Conservation (phyloP, 2,329 filamentous ascomycete genomes). For the Raffaelea arxii region DNA sequence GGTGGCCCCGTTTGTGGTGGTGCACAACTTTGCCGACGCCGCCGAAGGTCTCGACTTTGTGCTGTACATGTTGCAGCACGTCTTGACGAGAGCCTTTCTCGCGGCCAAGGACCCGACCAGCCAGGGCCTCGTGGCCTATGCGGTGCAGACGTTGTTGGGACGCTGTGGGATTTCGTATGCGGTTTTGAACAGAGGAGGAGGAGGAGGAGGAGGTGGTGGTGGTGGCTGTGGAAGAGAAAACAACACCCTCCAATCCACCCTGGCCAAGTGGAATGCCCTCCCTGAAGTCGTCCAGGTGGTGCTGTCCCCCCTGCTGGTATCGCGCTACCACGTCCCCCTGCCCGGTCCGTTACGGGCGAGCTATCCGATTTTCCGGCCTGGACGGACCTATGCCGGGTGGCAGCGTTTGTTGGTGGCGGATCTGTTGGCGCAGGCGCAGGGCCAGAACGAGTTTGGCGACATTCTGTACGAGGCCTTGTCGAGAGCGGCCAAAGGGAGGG, state of each 20-base stretch:
- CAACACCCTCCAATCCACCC: conserved; percentile 41
- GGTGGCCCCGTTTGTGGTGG: conserved; percentile 72
- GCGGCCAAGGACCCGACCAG: conserved; percentile 80
- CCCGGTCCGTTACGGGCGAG: conserved; percentile 44
- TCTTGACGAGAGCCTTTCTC: conserved; percentile 83
- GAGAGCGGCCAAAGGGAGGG: conserved; percentile 75
- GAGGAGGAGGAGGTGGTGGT: not conserved
- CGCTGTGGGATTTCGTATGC: conserved; percentile 62
- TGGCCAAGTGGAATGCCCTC: conserved; percentile 67
- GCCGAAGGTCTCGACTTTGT: conserved; percentile 80
- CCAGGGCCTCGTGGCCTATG: conserved; percentile 87
- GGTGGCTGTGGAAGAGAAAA: conserved; percentile 8
- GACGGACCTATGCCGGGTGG: conserved; percentile 69
- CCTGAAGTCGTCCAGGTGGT: conserved; percentile 71
- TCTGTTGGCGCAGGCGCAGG: conserved; percentile 67
- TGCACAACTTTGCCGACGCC: conserved; percentile 73
- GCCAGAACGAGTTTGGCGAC: conserved; percentile 62
- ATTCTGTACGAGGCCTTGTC: conserved; percentile 74
- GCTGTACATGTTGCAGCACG: conserved; percentile 73
- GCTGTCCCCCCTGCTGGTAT: conserved; percentile 79
- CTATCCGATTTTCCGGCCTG: conserved; percentile 70
- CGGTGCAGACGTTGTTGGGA: conserved; percentile 83
- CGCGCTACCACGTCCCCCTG: conserved; percentile 65
- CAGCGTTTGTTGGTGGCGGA: conserved; percentile 72
- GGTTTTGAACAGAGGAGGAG: conserved; percentile 16